phyloP scores from a whole-genome alignment of 108 stramenopile genomes.

The Aurantiochytrium sp. region DNA sequence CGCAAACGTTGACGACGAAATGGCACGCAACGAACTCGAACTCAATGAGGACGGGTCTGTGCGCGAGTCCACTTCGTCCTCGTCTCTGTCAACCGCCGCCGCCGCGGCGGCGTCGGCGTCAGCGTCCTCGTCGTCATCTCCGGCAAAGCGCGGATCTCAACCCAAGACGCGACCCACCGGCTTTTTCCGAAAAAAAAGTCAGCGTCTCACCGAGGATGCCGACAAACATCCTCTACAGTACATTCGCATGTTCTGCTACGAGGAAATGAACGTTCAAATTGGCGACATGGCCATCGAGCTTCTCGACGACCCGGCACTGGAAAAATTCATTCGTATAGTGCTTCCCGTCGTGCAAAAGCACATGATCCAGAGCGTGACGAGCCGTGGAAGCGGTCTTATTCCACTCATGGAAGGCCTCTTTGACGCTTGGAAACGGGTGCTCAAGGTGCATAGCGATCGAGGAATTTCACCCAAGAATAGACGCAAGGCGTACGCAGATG shows the following conservation, averaged over 20 bases:
- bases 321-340: not conserved
- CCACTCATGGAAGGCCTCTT: conserved; percentile 10
- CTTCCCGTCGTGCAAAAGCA: conserved; percentile 3
- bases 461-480: not conserved
- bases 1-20: not conserved
- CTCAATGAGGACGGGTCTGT: not conserved
- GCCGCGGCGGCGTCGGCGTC: not conserved
- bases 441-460: not conserved
- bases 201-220: not conserved
- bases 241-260: conserved; percentile 13
- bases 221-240: not conserved
- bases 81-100: no score
- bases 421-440: not conserved
- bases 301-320: not conserved
- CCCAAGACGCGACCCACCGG: not conserved
- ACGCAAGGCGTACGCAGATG: not conserved
- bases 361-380: not conserved
- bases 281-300: not conserved
- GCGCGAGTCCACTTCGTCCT: no score
- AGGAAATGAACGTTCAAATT: not conserved
- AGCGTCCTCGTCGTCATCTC: not conserved
- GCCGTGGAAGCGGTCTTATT: not conserved
- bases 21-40: not conserved
- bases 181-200: not conserved
- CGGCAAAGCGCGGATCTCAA: not conserved